Conservation (phyloP, 768 basidiomycete species). For the Podaxis sp. region DNA sequence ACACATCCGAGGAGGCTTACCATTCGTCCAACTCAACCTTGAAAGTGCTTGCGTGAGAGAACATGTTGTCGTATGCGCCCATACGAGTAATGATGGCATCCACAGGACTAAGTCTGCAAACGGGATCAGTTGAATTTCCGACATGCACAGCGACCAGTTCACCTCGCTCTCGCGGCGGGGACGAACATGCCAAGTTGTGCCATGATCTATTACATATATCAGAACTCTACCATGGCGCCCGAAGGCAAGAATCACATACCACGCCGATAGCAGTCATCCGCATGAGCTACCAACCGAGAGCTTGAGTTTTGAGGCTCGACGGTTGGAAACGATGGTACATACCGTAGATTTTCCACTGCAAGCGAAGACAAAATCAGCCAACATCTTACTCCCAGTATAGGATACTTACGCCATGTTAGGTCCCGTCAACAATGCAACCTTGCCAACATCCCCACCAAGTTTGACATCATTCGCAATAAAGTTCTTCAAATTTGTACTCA, state of each 20-base stretch:
- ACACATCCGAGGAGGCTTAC: constrained; percentile 36
- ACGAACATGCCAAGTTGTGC: constrained; percentile 96
- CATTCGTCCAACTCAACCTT: constrained; percentile 99
- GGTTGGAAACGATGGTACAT: constrained; percentile 7
- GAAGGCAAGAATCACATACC: constrained; percentile 38
- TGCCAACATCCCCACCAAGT: constrained; percentile 73
- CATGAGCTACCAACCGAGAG: constrained; percentile 54
- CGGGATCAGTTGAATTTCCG: neutral
- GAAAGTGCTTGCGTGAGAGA: constrained; percentile 92
- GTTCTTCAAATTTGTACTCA: constrained; percentile 57
- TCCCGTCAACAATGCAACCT: constrained; percentile 84
- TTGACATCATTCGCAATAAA: constrained; percentile 95
- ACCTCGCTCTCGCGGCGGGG: constrained; percentile 82
- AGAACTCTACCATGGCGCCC: neutral
- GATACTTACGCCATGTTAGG: constrained; percentile 82
- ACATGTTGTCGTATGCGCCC: constrained; percentile 99
- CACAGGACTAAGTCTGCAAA: constrained; percentile 74
- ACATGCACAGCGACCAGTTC: constrained; percentile 19
- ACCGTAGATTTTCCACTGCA: constrained; percentile 41
- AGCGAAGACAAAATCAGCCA: neutral
- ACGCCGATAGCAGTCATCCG: constrained; percentile 96
- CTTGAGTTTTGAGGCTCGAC: neutral
- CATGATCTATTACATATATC: constrained; percentile 59
- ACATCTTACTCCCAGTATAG: neutral
- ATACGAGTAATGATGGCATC: constrained; percentile 94